Conservation (phyloP, 345 rosid genomes). For the Aquilaria yunnanensis region DNA sequence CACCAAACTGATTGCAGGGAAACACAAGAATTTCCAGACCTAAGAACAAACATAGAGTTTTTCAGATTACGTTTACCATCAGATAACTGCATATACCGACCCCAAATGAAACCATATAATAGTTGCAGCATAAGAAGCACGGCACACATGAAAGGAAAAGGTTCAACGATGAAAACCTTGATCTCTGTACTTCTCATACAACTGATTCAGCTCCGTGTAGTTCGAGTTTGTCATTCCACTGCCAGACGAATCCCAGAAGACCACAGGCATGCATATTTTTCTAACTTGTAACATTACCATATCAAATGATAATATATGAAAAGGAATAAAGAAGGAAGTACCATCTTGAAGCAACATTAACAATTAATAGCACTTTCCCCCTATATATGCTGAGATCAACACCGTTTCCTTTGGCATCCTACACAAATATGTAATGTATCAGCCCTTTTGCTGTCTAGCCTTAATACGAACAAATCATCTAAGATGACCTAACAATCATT, state of each 20-base stretch:
- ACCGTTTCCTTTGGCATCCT: conserved; percentile 59
- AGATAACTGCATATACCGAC: no score
- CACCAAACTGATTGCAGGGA: conserved; percentile 89
- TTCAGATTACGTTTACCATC: no score
- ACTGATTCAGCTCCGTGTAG: conserved; percentile 65
- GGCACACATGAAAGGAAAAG: background rate
- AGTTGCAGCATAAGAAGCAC: background rate
- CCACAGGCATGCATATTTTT: background rate
- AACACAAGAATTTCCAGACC: conserved; percentile 84
- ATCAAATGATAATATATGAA: background rate
- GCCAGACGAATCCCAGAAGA: conserved; percentile 19
- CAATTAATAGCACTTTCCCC: conserved; percentile 61
- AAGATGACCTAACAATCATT: no score
- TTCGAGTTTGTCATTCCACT: conserved; percentile 91
- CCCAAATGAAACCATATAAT: background rate
- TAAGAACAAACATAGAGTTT: conserved; percentile 12
- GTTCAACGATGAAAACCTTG: conserved; percentile 43
- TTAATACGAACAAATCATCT: no score
- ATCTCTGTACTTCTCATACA: conserved; percentile 70
- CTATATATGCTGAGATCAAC: conserved; percentile 42
- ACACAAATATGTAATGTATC: no score
- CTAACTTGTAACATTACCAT: background rate
- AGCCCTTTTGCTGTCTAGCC: no score
- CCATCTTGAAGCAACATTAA: conserved; percentile 76
- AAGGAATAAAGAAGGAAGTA: conserved; percentile 9